Evolutionary conservation across 148 eudicot genomes (phyloP).

Genomic region (Persicaria tinctoria): DNA sequence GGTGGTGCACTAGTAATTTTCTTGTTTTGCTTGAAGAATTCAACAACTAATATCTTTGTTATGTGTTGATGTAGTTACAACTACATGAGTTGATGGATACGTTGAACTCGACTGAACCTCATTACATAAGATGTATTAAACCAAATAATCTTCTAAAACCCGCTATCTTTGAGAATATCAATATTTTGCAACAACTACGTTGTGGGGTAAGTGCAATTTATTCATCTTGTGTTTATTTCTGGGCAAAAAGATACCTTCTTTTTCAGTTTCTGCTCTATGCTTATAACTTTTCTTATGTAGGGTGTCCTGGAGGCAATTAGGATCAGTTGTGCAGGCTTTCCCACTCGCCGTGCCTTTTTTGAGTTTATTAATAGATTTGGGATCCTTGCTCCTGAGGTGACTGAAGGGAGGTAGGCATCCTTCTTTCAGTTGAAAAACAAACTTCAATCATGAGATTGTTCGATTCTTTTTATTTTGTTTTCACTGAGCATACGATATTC

Average conservation of each 20-base stretch:
- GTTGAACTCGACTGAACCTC: slow-evolving; percentile 87
- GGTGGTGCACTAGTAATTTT: slow-evolving; percentile 29
- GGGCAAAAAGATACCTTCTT: not conserved
- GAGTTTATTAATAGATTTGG: slow-evolving; percentile 97
- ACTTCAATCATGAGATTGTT: not conserved
- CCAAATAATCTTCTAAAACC: slow-evolving; percentile 92
- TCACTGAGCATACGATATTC: not conserved
- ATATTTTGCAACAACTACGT: slow-evolving; percentile 90
- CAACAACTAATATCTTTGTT: slow-evolving; percentile 14
- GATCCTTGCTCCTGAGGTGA: slow-evolving; percentile 73
- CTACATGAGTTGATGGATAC: slow-evolving; percentile 91
- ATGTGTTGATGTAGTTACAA: slow-evolving; percentile 63
- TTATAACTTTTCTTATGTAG: slow-evolving; percentile 27
- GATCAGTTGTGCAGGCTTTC: slow-evolving; percentile 98
- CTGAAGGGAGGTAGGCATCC: slow-evolving; percentile 55
- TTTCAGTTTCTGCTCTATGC: not conserved
- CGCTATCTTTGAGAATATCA: slow-evolving; percentile 75
- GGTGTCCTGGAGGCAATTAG: slow-evolving; percentile 99
- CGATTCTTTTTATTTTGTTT: not conserved
- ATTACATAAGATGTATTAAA: slow-evolving; percentile 92
- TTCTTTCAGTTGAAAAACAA: slow-evolving; percentile 13
- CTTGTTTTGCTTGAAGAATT: slow-evolving; percentile 6
- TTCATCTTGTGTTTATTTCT: slow-evolving; percentile 7
- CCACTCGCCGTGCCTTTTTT: slow-evolving; percentile 96
- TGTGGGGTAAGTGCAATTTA: slow-evolving; percentile 84